These are phyloP conservation scores for Sarocladium brachiariae DNA, from an alignment of 2,329 filamentous ascomycete species.

Conservation along the genomic window DNA sequence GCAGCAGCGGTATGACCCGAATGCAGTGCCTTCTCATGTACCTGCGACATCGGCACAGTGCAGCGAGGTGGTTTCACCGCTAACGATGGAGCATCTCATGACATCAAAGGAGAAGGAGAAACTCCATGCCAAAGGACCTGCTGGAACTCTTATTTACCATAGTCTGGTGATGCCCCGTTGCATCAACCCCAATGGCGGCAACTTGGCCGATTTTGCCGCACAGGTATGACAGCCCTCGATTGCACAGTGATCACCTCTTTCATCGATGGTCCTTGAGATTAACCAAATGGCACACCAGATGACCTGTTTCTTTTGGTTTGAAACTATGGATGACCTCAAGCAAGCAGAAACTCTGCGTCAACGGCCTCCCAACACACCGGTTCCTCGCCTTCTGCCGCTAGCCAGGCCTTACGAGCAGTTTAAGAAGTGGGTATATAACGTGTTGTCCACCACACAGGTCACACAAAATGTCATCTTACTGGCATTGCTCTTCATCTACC, in stretches of 20 bases:
- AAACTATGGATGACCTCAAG: constrained; percentile 72
- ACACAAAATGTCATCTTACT: constrained; percentile 91
- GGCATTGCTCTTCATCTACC: constrained; percentile 86
- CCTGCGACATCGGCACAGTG: constrained; percentile 13
- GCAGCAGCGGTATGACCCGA: not conserved
- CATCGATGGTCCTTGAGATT: too few species aligned
- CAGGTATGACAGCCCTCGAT: constrained; percentile 64
- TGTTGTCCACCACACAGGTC: constrained; percentile 90
- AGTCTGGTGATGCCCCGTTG: constrained; percentile 67
- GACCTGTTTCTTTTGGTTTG: constrained; percentile 97
- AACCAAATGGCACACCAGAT: constrained; percentile 47
- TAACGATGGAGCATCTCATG: not conserved
- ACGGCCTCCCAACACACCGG: constrained; percentile 28
- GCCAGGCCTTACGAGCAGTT: constrained; percentile 75
- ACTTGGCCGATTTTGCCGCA: constrained; percentile 74
- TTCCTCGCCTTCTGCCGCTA: constrained; percentile 57
- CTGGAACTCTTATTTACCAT: constrained; percentile 43
- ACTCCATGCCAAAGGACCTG: constrained; percentile 1
- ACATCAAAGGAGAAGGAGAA: constrained; percentile 9
- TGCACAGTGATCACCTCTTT: too few species aligned
- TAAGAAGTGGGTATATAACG: constrained; percentile 86
- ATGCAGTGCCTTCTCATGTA: constrained; percentile 10
- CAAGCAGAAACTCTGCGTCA: constrained; percentile 58
- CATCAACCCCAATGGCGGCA: constrained; percentile 70
- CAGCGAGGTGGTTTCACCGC: constrained; percentile 14